Base-by-base conservation (phyloP, 805 yeast species). In the Hanseniaspora jakobsenii region DNA sequence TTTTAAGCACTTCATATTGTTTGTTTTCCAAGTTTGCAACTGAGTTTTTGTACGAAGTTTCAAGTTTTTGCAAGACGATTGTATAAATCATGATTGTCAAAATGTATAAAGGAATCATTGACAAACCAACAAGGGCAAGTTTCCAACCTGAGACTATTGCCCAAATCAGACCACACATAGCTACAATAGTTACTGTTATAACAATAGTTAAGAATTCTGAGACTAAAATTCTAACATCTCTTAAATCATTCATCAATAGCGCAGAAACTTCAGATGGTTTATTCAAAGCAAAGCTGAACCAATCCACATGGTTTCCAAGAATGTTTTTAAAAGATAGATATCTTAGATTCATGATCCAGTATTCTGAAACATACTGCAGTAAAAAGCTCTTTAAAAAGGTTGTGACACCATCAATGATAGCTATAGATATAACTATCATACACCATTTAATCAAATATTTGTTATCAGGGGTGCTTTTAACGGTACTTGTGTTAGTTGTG, bases 141-240 rank as follows among this genome's bases (percentile, higher is more conserved):
- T 79, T 81, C 97, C 97, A 91, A 0, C 95, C 95, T 9, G 69
- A 57, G 0, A 68, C 69, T 1, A 85, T 49, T 0, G 95, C 77
- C 96, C 96, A 91, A 6, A 75, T 63, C 4, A 78, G 49, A 3
- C 95, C 93, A 22, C 76, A 60, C 0, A 65, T 30, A 0, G 80
- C 63, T 38, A 85, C 67, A 0, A 75, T 63, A 2, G 72, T 39
- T 31, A 82, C 68, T 9, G 78, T 71, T 1, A 75, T 52, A 0
- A 75, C 34, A 0, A 78, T 69, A 8, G 77, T 66, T 24, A 83
- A 55, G 50, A 80, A 77, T 34, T 76, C 76, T 0, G 83, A 67
- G 1, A 83, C 69, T 29, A 87, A 60, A 0, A 66, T 60, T 49
- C 95, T 68, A 48, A 83, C 61, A 53, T 85, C 94, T 52, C 95